Percentiles rank a stretch among this genome's conserved stretches.
Conservation (phyloP, 208 protist genomes). For the Endotrypanum monterogeii region DNA sequence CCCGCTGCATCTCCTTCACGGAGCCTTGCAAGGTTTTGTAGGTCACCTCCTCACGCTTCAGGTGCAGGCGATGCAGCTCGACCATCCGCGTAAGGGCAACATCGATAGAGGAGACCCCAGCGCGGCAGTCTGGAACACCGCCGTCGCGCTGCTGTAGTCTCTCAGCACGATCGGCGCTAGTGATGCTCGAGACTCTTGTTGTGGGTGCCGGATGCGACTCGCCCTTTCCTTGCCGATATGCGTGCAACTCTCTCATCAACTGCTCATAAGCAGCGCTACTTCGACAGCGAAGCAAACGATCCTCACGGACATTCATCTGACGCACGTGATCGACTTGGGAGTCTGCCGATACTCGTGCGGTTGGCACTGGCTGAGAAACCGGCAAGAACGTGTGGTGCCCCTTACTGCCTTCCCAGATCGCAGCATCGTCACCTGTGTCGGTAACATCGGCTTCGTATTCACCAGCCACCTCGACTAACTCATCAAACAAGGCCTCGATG, state of each 20-base stretch:
- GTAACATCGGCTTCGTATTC: neutral
- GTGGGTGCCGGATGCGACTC: neutral
- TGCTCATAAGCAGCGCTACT: conserved; percentile 20
- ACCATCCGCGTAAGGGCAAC: conserved; percentile 15
- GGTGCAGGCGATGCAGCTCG: conserved; percentile 30
- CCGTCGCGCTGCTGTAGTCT: neutral
- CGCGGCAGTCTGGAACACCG: neutral
- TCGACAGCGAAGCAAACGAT: conserved; percentile 15
- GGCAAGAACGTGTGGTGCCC: neutral
- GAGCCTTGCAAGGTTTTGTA: conserved; percentile 29
- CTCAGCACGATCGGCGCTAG: neutral
- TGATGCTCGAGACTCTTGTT: neutral
- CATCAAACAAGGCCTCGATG: conserved; percentile 15
- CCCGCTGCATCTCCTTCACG: conserved; percentile 29
- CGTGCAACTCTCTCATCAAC: conserved; percentile 8
- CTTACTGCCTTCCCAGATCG: neutral
- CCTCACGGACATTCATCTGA: neutral
- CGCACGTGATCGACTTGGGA: neutral
- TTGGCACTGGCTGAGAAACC: neutral
- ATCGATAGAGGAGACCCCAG: conserved; percentile 9
- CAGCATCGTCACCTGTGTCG: neutral
- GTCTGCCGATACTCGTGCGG: neutral
- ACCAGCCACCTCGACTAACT: neutral
- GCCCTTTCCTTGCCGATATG: neutral
- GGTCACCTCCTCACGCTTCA: conserved; percentile 31